These are phyloP conservation scores for Saccharomyces hybrid DNA, from an alignment of 1,139 yeast species.

Conservation along the genomic window DNA sequence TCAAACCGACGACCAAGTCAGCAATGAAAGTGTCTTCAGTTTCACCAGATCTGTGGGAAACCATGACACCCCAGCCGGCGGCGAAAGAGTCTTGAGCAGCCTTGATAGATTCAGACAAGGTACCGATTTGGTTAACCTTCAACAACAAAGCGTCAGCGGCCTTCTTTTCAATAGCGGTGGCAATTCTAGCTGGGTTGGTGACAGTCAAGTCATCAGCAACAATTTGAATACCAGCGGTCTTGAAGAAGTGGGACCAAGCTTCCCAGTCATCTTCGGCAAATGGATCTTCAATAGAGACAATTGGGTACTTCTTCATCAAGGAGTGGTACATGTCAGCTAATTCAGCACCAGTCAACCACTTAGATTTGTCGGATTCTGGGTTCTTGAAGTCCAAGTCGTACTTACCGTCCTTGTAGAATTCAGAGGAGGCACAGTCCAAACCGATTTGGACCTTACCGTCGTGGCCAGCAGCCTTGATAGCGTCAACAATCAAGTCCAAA, in stretches of 20 bases:
- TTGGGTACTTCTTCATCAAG: constrained; percentile 83
- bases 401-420: constrained; percentile 90
- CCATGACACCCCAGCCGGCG: constrained; percentile 98
- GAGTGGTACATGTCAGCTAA: constrained; percentile 74
- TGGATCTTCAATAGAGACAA: constrained; percentile 95
- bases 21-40: constrained; percentile 97
- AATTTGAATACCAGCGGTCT: constrained; percentile 70
- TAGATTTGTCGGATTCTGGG: constrained; percentile 78
- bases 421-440: constrained; percentile 92
- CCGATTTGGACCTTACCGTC: constrained; percentile 84
- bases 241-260: constrained; percentile 84
- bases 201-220: constrained; percentile 97
- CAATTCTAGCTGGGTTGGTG: constrained; percentile 90
- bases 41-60: constrained; percentile 98
- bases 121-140: constrained; percentile 95
- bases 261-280: constrained; percentile 99
- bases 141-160: constrained; percentile 86
- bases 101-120: constrained; percentile 82
- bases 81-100: constrained; percentile 87
- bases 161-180: constrained; percentile 91
- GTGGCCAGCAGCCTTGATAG: constrained; percentile 90
- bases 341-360: constrained; percentile 83
- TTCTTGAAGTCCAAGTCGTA: constrained; percentile 97
- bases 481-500: constrained; percentile 76
- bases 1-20: constrained; percentile 91